phyloP scores from a whole-genome alignment of 345 rosid genomes.

The Adansonia digitata region DNA sequence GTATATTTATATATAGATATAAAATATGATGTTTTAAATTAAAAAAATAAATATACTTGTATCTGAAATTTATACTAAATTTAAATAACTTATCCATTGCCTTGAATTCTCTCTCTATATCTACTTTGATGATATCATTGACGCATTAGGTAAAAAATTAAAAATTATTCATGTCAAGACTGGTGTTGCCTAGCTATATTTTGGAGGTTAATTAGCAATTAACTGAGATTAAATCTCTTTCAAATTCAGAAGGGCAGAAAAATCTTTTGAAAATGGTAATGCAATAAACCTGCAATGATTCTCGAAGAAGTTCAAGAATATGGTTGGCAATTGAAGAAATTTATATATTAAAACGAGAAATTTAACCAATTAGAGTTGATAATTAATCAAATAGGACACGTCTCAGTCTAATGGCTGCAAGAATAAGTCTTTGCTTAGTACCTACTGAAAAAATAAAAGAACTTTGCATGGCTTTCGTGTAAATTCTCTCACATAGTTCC shows the following conservation, averaged over 20 bases:
- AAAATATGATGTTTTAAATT: no score
- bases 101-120: no score
- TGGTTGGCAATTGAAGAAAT: not conserved
- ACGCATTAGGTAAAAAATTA: not conserved
- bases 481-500: conserved; percentile 23
- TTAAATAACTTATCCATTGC: no score
- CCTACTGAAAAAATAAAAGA: not conserved
- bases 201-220: not conserved
- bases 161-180: not conserved
- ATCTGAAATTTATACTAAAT: no score
- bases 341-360: no score
- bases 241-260: no score
- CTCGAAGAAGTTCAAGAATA: no score
- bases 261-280: no score
- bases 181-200: not conserved
- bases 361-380: not conserved
- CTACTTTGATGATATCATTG: no score
- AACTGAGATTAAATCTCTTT: not conserved
- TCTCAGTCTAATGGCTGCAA: not conserved
- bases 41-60: no score
- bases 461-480: conserved; percentile 29
- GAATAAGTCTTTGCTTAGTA: not conserved
- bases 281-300: no score
- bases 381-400: not conserved
- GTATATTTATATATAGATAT: no score